Conservation (phyloP, 2,329 filamentous ascomycete species). For the Falciphora oryzae region DNA sequence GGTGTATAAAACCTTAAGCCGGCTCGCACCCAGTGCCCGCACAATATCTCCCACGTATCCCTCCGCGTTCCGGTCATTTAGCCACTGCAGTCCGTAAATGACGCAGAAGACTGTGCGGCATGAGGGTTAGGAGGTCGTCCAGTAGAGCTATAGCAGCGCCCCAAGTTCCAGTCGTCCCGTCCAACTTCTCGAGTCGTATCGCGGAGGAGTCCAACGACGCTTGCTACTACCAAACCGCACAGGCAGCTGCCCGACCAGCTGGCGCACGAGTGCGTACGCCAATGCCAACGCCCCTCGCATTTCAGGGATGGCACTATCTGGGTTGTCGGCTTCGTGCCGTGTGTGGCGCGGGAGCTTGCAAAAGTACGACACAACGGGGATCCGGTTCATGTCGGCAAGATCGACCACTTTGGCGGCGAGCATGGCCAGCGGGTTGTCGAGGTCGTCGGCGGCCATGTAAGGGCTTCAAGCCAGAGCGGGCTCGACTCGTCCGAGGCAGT, state of each 20-base stretch:
- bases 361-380: conserved; percentile 17
- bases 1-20: not conserved
- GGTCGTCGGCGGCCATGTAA: not conserved
- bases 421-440: conserved; percentile 13
- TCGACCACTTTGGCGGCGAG: conserved; percentile 12
- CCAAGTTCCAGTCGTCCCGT: not conserved
- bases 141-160: not conserved
- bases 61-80: not conserved
- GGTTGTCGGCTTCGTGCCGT: not conserved
- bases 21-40: not conserved
- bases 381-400: not conserved
- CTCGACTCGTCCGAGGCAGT: not conserved
- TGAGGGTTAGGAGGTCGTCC: not conserved
- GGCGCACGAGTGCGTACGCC: conserved; percentile 12
- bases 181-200: not conserved
- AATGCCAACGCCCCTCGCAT: conserved; percentile 9
- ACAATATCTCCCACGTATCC: not conserved
- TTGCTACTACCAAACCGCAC: conserved; percentile 7
- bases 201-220: not conserved
- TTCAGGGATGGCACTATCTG: not conserved
- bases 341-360: conserved; percentile 13
- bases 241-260: conserved; percentile 14
- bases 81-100: not conserved
- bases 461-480: conserved; percentile 15
- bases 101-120: not conserved